Evolutionary conservation across 495 filamentous ascomycete species (phyloP).

Genomic region (Aspergillus diversus): DNA sequence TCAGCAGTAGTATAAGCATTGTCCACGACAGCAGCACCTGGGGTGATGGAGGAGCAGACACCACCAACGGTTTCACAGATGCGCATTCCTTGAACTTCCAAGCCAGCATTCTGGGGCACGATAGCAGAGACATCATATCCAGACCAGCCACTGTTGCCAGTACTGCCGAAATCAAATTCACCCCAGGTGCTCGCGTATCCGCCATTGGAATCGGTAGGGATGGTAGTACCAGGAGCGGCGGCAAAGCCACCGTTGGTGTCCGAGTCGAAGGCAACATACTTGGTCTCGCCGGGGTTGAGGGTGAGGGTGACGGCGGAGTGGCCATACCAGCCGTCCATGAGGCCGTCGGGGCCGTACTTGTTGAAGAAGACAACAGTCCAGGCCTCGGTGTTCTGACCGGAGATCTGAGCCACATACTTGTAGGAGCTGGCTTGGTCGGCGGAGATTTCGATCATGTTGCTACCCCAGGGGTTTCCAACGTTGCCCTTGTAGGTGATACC

Average conservation of each 20-base stretch:
- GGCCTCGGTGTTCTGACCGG: constrained; percentile 38
- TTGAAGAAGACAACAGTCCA: constrained; percentile 57
- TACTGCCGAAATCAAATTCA: constrained; percentile 46
- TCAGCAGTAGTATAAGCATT: constrained; percentile 44
- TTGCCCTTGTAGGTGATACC: constrained; percentile 50
- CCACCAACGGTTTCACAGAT: constrained; percentile 34
- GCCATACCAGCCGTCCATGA: constrained; percentile 46
- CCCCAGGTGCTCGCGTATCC: constrained; percentile 49
- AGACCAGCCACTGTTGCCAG: constrained; percentile 42
- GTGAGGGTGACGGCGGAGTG: constrained; percentile 44
- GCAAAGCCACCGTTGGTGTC: constrained; percentile 48
- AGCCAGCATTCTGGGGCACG: constrained; percentile 36
- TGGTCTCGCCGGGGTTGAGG: constrained; percentile 44
- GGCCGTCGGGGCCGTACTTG: constrained; percentile 48
- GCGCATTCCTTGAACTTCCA: constrained; percentile 39
- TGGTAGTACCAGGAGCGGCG: constrained; percentile 34
- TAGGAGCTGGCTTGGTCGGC: constrained; percentile 41
- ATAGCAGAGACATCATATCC: constrained; percentile 50
- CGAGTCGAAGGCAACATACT: constrained; percentile 50
- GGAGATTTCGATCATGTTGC: constrained; percentile 54
- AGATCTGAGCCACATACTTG: constrained; percentile 52
- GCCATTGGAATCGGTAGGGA: constrained; percentile 38
- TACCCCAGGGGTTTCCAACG: constrained; percentile 53
- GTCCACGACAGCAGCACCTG: constrained; percentile 29
- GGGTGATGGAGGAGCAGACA: constrained; percentile 39